Conservation (phyloP, 2,329 filamentous ascomycete species). For the Zarea fungicola region DNA sequence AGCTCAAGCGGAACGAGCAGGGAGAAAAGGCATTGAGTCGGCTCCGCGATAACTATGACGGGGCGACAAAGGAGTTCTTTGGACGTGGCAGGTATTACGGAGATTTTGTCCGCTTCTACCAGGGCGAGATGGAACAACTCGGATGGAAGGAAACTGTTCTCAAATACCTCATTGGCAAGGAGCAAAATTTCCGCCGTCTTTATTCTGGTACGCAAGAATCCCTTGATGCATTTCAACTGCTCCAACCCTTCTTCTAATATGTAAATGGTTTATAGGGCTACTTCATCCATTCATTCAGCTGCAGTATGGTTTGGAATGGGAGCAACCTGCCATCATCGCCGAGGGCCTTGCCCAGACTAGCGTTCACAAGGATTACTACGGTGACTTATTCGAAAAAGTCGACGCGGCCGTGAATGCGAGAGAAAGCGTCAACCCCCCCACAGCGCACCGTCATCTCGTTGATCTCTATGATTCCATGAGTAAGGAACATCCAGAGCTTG, state of each 20-base stretch:
- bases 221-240: too few species aligned
- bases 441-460: slow-evolving; percentile 37
- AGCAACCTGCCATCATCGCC: slow-evolving; percentile 74
- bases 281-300: slow-evolving; percentile 80
- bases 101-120: slow-evolving; percentile 73
- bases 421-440: too few species aligned
- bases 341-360: slow-evolving; percentile 73
- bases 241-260: slow-evolving; percentile 9
- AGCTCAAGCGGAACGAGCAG: slow-evolving; percentile 46
- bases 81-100: slow-evolving; percentile 60
- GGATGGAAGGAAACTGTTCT: slow-evolving; percentile 55
- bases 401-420: slow-evolving; percentile 42
- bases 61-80: slow-evolving; percentile 51
- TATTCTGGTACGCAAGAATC: slow-evolving; percentile 56
- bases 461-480: slow-evolving; percentile 56
- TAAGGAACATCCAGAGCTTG: slow-evolving; percentile 50
- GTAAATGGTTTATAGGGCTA: slow-evolving; percentile 44
- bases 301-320: slow-evolving; percentile 78
- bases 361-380: slow-evolving; percentile 58
- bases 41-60: slow-evolving; percentile 48
- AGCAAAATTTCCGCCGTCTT: slow-evolving; percentile 57
- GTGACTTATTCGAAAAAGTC: slow-evolving; percentile 46
- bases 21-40: slow-evolving; percentile 48
- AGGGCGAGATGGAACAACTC: slow-evolving; percentile 61
- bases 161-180: slow-evolving; percentile 64